phyloP scores from a whole-genome alignment of 2,329 filamentous ascomycete species.

The Microcera coccophila region DNA sequence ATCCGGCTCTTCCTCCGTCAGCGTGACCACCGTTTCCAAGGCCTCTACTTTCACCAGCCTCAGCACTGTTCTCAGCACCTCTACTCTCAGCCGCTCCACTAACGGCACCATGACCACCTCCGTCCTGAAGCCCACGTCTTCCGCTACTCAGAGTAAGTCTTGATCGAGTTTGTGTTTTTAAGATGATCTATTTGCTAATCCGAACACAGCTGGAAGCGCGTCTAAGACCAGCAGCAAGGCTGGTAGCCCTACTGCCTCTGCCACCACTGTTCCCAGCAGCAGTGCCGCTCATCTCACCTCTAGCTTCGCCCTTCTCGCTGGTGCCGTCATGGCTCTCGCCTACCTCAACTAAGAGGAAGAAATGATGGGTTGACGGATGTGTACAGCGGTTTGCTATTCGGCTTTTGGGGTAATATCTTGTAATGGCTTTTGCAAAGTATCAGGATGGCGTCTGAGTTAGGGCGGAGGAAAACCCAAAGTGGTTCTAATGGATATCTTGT shows the following conservation, averaged over 20 bases:
- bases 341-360: conserved; percentile 30
- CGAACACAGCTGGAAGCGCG: too few relatives aligned
- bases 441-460: conserved; percentile 24
- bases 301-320: conserved; percentile 32
- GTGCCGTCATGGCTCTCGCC: conserved; percentile 32
- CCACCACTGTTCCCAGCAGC: conserved; percentile 27
- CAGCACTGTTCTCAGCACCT: conserved; percentile 4
- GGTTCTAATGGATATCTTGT: conserved; percentile 17
- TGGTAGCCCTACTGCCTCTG: conserved; percentile 5
- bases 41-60: conserved; percentile 13
- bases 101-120: conserved; percentile 17
- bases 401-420: conserved; percentile 2
- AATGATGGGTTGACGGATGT: conserved; percentile 17
- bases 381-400: conserved; percentile 20
- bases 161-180: too few relatives aligned
- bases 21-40: conserved; percentile 15
- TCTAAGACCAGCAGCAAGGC: conserved; percentile 7
- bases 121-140: not conserved
- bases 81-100: conserved; percentile 7
- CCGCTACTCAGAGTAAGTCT: not conserved
- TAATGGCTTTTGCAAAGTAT: conserved; percentile 2
- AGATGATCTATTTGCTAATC: too few relatives aligned
- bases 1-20: conserved; percentile 12
- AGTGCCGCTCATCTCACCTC: conserved; percentile 31
- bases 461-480: conserved; percentile 20